Base-by-base conservation (phyloP, 805 yeast genomes). In the Grigorovia yakushimaensis region DNA sequence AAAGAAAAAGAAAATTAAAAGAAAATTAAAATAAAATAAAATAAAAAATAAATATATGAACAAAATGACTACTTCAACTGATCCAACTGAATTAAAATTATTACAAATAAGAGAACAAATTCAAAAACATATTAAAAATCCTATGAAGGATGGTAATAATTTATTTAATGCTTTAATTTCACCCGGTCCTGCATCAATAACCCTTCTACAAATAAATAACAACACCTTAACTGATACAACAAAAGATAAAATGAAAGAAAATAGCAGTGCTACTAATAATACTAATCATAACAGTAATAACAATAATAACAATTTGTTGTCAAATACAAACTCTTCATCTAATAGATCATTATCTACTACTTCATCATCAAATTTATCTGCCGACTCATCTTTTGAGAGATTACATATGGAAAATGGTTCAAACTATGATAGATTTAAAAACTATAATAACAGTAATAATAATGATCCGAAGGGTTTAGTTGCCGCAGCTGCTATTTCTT, bases 401-500 rank as follows among this genome's bases (percentile, higher is more conserved):
- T 11, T 33, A 15, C 9, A 27, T 27, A 5, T 15, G 13, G 33
- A 27, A 27, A 27, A 10, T 27, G 13, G 10, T 27, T 15, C 4
- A 27, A 27, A 27, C 13, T 10, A 27, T 27, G 13, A 27, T 27
- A 27, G 13, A 27, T 2, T 15, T 9, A n/a, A 40, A 21, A 39
- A 20, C 11, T 20, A 5, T 2, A 35, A 37, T 43, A 20, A 17
- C 44, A 42, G 6, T 11, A 44, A 33, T 15, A 42, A 45, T 39
- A 43, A 35, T 35, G 41, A 45, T 37, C 43, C 45, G 18, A 47
- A 43, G 36, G 49, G 51, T 27, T 38, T 51, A 55, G 82, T 84
- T 8, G 93, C 91, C 0, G 93, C 93, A 1, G 91, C 89, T 8
- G 91, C 91, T 0, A 68, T 84, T 44, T 88, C 88, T 3, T 87